Evolutionary conservation across 2,329 filamentous ascomycete genomes (phyloP), one percentile per base, ranked within the genome.

Genomic region (Diplodia seriata): DNA sequence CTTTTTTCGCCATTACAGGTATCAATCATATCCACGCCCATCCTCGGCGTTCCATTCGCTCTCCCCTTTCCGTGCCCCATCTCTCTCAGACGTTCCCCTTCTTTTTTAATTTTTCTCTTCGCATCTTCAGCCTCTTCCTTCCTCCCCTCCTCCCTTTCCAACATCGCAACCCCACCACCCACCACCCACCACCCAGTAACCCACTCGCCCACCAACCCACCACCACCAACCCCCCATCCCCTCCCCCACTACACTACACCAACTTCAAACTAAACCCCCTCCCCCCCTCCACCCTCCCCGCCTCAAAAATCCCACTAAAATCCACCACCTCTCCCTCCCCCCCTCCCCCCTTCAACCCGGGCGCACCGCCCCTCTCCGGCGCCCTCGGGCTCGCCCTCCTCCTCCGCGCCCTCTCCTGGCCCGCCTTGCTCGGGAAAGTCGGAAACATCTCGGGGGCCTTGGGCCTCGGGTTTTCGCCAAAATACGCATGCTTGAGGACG

Each of bases 401-500:
- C 71, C 92, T 84, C 72, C 93, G 84, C 75, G 8, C 33, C 33
- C 89, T 90, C 83, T 99, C 95, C 83, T 95, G 91, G 1, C 93
- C 93, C 0, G 95, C 95, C 79, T 97, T 97, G 73, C 91, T 95
- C 0, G 95, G 95, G 77, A 98, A 99, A 0, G 95, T 98, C 2
- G 95, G 95, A 76, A 99, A 98, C 89, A 99, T 90, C 73, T 90
- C 91, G 76, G 92, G 91, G 8, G 90, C 89, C 81, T 98, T 98
- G 1, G 94, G 92, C 69, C 91, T 91, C 0, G 95, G 95, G 72
- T 96, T 91, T 80, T 98, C 94, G 20, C 79, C 84, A 79, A 99
- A 99, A 78, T 97, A 99, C 43, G 88, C 84, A 78, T 97, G 92
- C 57, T 85, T 82, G 43, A 98, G 84, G 76, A 96, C 89, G 69